Evolutionary conservation across 306 rosid genomes (phyloP), one percentile per base, ranked within the genome.

Genomic region (Ziziphus jujuba): DNA sequence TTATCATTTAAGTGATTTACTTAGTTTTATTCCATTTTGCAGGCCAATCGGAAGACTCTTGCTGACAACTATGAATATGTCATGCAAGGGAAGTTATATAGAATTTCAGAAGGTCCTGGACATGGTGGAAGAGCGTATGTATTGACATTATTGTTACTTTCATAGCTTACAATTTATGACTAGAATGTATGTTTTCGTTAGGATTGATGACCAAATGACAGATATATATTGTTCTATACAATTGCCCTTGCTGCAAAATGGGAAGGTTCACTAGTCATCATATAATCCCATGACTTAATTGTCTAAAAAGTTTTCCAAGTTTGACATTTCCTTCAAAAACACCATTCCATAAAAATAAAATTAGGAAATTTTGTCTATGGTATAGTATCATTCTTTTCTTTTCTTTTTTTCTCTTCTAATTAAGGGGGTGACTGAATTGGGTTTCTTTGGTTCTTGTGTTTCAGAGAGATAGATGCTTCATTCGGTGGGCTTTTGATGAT

Each of bases 401-500:
- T n/a, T n/a, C n/a, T n/a, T n/a, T n/a, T 28, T 28, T 28, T 28
- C 45, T 36, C 52, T 17, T 63, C 24, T 58, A 34, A 38, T 22
- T 19, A 8, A 3, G 51, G 9, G 40, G 4, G 21, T 14, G 8
- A 14, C 34, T 28, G 25, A 16, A 34, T 35, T 36, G 34, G 35
- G 33, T 64, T 4, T 1, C 4, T 45, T 50, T 10, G 45, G 64
- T 20, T 61, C 66, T 69, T 78, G 67, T 6, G 61, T 51, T 81
- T 70, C 52, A 85, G 97, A 71, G 98, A 92, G 80, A 61, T 92
- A 20, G 75, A 76, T 67, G 88, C 90, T 56, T 89, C 98, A 36
- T 92, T 92, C 80, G 93, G 96, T 49, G 98, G 97, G 71, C 98
- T 92, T 70, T 83, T 92, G 81, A 89, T 89, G 98, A 57, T 87